Evolutionary conservation across 345 rosid species (phyloP).

Genomic region (Cardamine resedifolia): DNA sequence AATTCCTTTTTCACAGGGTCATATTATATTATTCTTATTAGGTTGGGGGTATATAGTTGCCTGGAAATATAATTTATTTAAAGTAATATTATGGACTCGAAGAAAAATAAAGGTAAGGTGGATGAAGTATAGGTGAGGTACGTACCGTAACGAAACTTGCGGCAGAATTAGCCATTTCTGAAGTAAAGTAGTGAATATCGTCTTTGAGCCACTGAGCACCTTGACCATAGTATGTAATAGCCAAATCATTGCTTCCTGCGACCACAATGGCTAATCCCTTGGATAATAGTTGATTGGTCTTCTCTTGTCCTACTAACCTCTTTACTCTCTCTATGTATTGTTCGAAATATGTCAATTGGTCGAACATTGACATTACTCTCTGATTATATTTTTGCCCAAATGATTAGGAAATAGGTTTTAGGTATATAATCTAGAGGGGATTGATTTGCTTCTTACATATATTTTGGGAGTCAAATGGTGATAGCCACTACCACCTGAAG

Average conservation of each 20-base stretch:
- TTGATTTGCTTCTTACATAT: constrained; percentile 34
- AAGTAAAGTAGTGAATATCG: constrained; percentile 7
- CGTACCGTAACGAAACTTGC: constrained; percentile 12
- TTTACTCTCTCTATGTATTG: constrained; percentile 28
- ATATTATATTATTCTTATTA: background rate
- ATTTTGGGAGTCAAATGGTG: constrained; percentile 50
- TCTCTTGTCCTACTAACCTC: constrained; percentile 31
- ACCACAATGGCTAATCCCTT: constrained; percentile 32
- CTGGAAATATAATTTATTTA: background rate
- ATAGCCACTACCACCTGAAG: constrained; percentile 60
- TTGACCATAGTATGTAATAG: constrained; percentile 29
- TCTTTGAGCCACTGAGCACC: background rate
- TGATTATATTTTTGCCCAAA: constrained; percentile 16
- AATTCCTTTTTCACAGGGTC: background rate
- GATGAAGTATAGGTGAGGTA: background rate
- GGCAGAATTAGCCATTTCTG: constrained; percentile 10
- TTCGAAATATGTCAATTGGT: constrained; percentile 33
- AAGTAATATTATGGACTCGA: background rate
- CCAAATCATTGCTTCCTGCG: constrained; percentile 48
- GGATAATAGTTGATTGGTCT: constrained; percentile 22
- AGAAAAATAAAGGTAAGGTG: background rate
- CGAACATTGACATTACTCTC: constrained; percentile 31
- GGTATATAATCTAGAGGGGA: background rate
- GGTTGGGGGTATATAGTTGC: background rate
- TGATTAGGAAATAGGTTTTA: background rate